A percentile compares a stretch with the other conserved stretches of the same genome.
Conservation (phyloP, 2,329 filamentous ascomycete species). For the Ophiostoma angusticollis region DNA sequence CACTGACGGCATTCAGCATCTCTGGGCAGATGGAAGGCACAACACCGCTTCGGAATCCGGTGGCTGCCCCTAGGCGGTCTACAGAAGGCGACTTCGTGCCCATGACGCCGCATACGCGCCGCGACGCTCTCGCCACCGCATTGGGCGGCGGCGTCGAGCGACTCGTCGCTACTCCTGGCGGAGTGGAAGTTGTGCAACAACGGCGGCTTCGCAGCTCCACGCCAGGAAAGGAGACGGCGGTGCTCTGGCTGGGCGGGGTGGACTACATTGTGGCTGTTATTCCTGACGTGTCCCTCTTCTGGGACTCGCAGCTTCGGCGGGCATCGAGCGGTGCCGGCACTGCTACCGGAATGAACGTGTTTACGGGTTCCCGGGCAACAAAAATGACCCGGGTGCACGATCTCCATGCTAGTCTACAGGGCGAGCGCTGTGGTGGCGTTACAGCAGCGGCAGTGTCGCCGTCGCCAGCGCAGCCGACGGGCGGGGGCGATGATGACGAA, state of each 20-base stretch:
- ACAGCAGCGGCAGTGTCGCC: constrained; percentile 27
- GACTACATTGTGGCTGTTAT: constrained; percentile 44
- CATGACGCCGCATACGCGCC: constrained; percentile 50
- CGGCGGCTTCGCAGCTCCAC: constrained; percentile 28
- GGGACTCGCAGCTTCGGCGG: constrained; percentile 45
- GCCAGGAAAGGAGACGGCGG: constrained; percentile 39
- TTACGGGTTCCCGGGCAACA: constrained; percentile 40
- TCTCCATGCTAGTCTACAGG: constrained; percentile 39
- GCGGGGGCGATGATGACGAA: constrained; percentile 8
- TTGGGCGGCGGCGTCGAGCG: constrained; percentile 35
- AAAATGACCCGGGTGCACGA: constrained; percentile 44
- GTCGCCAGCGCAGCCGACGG: constrained; percentile 11
- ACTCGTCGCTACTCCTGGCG: constrained; percentile 37
- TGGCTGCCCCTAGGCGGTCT: constrained; percentile 23
- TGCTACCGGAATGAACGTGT: constrained; percentile 36
- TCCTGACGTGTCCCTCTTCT: constrained; percentile 41
- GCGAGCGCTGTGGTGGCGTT: constrained; percentile 39
- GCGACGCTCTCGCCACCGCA: constrained; percentile 35
- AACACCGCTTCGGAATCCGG: constrained; percentile 36
- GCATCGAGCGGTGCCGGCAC: constrained; percentile 29
- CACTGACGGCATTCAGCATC: constrained; percentile 43
- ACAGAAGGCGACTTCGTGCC: constrained; percentile 41
- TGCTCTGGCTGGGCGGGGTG: constrained; percentile 42
- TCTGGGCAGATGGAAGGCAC: constrained; percentile 50
- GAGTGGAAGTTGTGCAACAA: constrained; percentile 36